Percentiles rank a stretch among this genome's conserved stretches.
Conservation (phyloP, 2,329 filamentous ascomycete genomes). For the Clonostachys sp. region DNA sequence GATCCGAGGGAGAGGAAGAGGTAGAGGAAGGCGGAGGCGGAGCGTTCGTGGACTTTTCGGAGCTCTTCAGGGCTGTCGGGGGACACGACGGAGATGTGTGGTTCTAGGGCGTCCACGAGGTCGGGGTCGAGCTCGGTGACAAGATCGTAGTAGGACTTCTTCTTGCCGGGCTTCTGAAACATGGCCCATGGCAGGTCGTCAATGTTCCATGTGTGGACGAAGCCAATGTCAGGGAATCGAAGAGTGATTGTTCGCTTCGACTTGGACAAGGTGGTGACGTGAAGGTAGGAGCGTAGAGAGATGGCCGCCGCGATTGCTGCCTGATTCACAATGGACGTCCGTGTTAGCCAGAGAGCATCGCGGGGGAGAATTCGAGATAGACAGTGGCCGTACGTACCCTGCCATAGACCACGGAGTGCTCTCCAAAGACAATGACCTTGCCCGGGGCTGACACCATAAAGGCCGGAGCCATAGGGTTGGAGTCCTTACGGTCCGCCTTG, state of each 20-base stretch:
- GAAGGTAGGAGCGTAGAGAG: constrained; percentile 91
- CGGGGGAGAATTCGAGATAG: not conserved
- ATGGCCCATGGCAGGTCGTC: constrained; percentile 81
- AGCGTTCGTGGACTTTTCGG: constrained; percentile 79
- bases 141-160: constrained; percentile 91
- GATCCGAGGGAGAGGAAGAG: constrained; percentile 85
- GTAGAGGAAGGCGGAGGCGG: constrained; percentile 85
- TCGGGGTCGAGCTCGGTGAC: constrained; percentile 81
- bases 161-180: constrained; percentile 78
- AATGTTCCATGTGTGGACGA: constrained; percentile 92
- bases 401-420: constrained; percentile 96
- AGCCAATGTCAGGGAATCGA: constrained; percentile 84
- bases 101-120: constrained; percentile 74
- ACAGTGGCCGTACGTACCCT: constrained; percentile 53
- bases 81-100: constrained; percentile 71
- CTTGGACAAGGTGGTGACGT: constrained; percentile 91
- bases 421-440: constrained; percentile 97
- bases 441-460: constrained; percentile 98
- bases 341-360: no score
- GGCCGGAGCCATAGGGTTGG: constrained; percentile 69
- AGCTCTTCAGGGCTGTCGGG: constrained; percentile 59
- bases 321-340: constrained; percentile 29
- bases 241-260: constrained; percentile 83
- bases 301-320: constrained; percentile 93
- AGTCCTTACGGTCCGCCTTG: constrained; percentile 49